Conservation (phyloP, 1,284 basidiomycete genomes). For the Marasmius sp. region DNA sequence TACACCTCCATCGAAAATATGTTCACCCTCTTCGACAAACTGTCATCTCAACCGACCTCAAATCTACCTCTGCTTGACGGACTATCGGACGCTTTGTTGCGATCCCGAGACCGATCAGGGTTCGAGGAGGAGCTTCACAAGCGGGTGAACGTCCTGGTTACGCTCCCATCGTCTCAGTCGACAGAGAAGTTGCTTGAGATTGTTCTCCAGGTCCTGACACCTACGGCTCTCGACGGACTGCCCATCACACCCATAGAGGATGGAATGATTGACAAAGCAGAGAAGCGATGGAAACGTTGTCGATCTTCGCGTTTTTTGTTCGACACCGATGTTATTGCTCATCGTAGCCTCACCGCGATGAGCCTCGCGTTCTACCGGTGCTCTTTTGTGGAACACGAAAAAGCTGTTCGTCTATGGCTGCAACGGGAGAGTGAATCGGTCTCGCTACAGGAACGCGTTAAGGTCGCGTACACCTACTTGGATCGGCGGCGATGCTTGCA, state of each 20-base stretch:
- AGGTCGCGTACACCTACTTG: too few relatives aligned
- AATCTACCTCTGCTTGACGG: neutral
- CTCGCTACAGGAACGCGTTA: too few relatives aligned
- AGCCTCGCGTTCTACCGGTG: too few relatives aligned
- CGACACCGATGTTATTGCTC: too few relatives aligned
- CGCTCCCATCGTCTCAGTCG: conserved; percentile 34
- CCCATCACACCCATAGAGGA: neutral
- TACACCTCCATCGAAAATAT: conserved; percentile 26
- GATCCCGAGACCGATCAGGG: conserved; percentile 13
- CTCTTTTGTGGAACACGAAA: too few relatives aligned
- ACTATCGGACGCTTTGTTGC: neutral
- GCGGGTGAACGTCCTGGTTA: conserved; percentile 32
- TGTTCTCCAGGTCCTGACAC: conserved; percentile 39
- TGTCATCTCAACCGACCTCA: neutral
- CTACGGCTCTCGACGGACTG: conserved; percentile 23
- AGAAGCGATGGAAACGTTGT: conserved; percentile 26
- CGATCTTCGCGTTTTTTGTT: conserved; percentile 18
- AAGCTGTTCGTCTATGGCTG: too few relatives aligned
- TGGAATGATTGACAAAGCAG: conserved; percentile 10
- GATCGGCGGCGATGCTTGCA: neutral
- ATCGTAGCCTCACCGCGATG: too few relatives aligned
- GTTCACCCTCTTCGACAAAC: conserved; percentile 34
- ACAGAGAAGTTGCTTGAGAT: conserved; percentile 50
- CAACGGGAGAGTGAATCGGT: too few relatives aligned
- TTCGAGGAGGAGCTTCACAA: conserved; percentile 25